Base-by-base conservation (phyloP, 148 eudicot species). In the Persicaria tinctoria region DNA sequence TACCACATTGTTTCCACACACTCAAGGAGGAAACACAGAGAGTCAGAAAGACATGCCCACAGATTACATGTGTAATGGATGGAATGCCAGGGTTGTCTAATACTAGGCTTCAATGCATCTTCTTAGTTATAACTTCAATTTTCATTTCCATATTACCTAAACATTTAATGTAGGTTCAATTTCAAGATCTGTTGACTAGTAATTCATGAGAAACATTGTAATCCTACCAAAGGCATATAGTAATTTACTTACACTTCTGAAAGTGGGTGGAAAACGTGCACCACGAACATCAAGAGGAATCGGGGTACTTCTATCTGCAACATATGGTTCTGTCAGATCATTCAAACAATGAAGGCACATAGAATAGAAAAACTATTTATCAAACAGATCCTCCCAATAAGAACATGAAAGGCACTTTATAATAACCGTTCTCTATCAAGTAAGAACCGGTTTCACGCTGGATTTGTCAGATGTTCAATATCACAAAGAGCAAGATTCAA, bases 181-280 rank as follows among this genome's bases (percentile, higher is more conserved):
- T 57, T 66, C 8, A 66, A 13, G 38, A 23, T 66, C 46, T 27
- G 38, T 32, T 32, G 8, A 38, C 10, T 20, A 20, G 5, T 12
- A 16, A 32, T 32, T 32, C 11, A 27, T 63, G 46, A 63, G 16
- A 63, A 32, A 63, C n/a, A 66, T 66, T 27, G 5, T 7, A 5
- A 66, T 64, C 17, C 7, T 32, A 12, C 57, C 45, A 49, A 72
- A 10, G 51, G 47, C n/a, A 55, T 74, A 55, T 74, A 5, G 23
- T 17, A 12, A 8, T 78, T 54, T 49, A 75, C 93, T 83, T 86
- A 89, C 93, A 77, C 32, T 79, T 78, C 72, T 59, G 76, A 68
- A 74, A 71, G 75, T 79, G 76, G 85, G 86, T 73, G 73, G 81
- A 72, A 77, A 81, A 74, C 47, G 68, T 68, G 78, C 68, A 62